Conservation (phyloP, 345 rosid genomes). For the Hirschfeldia incana region DNA sequence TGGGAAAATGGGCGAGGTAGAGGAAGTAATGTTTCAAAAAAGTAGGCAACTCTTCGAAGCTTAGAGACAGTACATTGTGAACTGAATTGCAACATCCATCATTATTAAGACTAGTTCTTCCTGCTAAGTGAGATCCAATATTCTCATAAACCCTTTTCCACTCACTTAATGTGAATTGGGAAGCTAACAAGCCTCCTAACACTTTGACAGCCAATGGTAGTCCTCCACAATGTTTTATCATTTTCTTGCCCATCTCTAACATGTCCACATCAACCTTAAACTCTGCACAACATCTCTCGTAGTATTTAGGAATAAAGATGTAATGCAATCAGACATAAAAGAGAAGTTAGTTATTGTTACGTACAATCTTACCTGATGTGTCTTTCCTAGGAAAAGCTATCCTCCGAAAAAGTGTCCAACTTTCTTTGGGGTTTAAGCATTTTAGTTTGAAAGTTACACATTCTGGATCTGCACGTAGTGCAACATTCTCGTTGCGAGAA, state of each 20-base stretch:
- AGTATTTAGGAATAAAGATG: too few relatives aligned
- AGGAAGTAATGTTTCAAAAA: constrained; percentile 22
- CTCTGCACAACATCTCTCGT: background rate
- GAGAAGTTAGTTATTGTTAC: background rate
- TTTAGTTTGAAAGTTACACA: too few relatives aligned
- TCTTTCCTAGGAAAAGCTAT: constrained; percentile 28
- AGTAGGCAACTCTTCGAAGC: constrained; percentile 19
- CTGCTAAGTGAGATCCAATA: background rate
- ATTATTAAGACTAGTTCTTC: background rate
- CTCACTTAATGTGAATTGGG: background rate
- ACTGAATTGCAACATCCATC: background rate
- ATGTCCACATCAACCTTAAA: background rate
- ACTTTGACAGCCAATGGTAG: background rate
- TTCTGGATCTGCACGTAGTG: too few relatives aligned
- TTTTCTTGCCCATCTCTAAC: background rate
- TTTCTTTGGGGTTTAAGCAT: too few relatives aligned
- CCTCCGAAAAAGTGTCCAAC: constrained; percentile 36
- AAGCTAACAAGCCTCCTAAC: constrained; percentile 1
- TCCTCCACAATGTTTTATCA: constrained; percentile 10
- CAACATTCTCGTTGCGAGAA: constrained; percentile 24
- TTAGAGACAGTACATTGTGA: background rate
- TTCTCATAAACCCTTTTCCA: background rate
- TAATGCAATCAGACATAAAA: too few relatives aligned
- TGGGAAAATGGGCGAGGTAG: constrained; percentile 15
- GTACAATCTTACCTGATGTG: constrained; percentile 11